Base-by-base conservation (phyloP, 2,329 filamentous ascomycete genomes). In the Aspergillus hortae region DNA sequence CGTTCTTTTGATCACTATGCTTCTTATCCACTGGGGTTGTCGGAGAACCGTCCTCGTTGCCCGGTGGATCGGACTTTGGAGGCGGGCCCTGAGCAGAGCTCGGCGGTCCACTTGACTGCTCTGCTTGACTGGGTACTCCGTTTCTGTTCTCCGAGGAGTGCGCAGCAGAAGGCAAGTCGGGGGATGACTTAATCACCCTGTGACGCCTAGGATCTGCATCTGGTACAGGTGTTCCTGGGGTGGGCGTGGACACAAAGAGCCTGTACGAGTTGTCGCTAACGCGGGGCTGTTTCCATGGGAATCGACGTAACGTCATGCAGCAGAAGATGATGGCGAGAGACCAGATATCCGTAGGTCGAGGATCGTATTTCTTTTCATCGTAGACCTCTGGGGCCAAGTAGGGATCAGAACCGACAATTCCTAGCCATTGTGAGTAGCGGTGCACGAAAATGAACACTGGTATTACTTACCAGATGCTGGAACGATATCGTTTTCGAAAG, bases 291-390 rank as follows among this genome's bases (percentile, higher is more conserved):
- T 99, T 99, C 94, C 94, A 99, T 0, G 94, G 94, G 67, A 99
- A 99, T 33, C 94, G 80, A 19, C 94, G 83, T 40, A 99, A 78
- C 4, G 90, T 94, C 94, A 99, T 99, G 77, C 94, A 99, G 73
- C 94, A 97, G 74, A 92, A 99, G 50, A 99, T 97, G 62, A 99
- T 99, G 15, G 92, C 94, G 54, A 99, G 79, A 10, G 94, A 99
- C 94, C 94, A 99, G 54, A 99, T 91, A 73, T 99, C 94, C 1
- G 92, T 90, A 6, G 91, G 90, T 56, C 92, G 88, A 1, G 94
- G 91, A 65, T 99, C 92, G 69, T 99, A 99, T 67, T 91, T 92
- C 59, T 88, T 85, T 56, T 92, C 84, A 59, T 96, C 92, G 65
- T 97, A 97, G 1, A 99, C 94, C 72, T 99, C 94, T 0, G 94